Base-by-base conservation (phyloP, 2,329 filamentous ascomycete species). In the Torrubiellomyces zombiae region DNA sequence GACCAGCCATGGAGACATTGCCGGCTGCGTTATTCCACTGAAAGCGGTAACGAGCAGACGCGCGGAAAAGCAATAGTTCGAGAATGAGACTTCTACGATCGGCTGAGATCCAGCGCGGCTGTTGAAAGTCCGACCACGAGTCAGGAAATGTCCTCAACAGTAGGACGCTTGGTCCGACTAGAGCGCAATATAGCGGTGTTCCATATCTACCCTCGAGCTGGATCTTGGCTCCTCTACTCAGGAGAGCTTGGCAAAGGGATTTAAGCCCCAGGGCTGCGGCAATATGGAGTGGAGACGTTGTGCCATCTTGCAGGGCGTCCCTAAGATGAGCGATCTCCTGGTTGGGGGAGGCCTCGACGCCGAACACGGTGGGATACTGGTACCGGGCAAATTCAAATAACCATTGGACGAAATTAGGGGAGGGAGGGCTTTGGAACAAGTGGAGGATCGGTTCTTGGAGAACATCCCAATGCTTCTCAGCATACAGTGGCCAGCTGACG, bases 331-430 rank as follows among this genome's bases (percentile, higher is more conserved):
- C 21, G 4, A 44, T 29, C 7, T 31, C 30, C n/a, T 34, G 33
- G 13, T 35, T 30, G 0, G 39, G 38, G 1, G 40, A 18, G 3
- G 40, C 37, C 7, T 36, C 16, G 5, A 26, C 14, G 7, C 44
- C 37, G 5, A 40, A 37, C 0, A 28, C 30, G 1, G 34, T 30
- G 2, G 50, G 47, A 25, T 37, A 48, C 3, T 31, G 40, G 12
- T 40, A 34, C 12, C 43, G 36, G 2, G 40, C 42, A 28, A 47
- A 51, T 21, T 52, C 47, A 12, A 54, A 28, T 3, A 38, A 35
- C 50, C 51, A 54, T 12, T 52, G 48, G 7, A 45, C 39, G 16
- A 53, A 50, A 29, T 42, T 47, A 23, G 36, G 42, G 1, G 39
- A 34, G 13, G 32, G 39, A 0, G 37, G 28, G 1, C 29, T 21